Evolutionary conservation across 2,329 filamentous ascomycete species (phyloP), one percentile per base, ranked within the genome.

Genomic region (Niveomyces coronatus): DNA sequence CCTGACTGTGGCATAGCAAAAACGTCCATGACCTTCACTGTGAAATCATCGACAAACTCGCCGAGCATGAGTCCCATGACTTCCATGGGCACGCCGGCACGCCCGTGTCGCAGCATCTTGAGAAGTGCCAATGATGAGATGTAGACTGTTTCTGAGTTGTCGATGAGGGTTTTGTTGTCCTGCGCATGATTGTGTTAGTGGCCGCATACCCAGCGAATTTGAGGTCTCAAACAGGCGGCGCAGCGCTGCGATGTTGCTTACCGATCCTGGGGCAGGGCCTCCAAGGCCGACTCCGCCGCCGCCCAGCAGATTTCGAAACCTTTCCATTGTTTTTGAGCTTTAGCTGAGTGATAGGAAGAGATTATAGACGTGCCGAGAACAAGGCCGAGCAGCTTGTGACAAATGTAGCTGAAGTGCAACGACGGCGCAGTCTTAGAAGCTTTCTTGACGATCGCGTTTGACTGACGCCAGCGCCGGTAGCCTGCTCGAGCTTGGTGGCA

Each of bases 1-100:
- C 91, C 91, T 52, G 88, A 95, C 61, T 98, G 91, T 15, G 91
- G 91, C 91, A 98, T 98, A 44, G 91, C 91, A 63, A 98, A 98
- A 19, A 98, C 91, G 63, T 98, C 91, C 49, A 96, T 89, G 11
- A 98, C 91, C 49, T 89, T 82, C 45, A 98, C 91, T 43, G 91
- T 98, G 65, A 95, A 98, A 67, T 96, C 91, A 57, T 98, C 91
- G 43, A 98, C 89, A 52, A 98, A 96, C 62, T 96, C 91, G 60
- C 91, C 91, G 54, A 96, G 67, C 91, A 98, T 98, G 59, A 98
- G 70, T 45, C 91, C 91, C 91, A 98, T 98, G 60, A 98, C 91
- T 71, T 98, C 91, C 91, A 98, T 98, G 15, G 91, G 91, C 48
- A 98, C 91, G 68, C 91, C 91, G 28, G 91, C 91, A 49, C 91